Evolutionary conservation across 1,139 yeast species (phyloP).

Genomic region (Protomyces inundatus): DNA sequence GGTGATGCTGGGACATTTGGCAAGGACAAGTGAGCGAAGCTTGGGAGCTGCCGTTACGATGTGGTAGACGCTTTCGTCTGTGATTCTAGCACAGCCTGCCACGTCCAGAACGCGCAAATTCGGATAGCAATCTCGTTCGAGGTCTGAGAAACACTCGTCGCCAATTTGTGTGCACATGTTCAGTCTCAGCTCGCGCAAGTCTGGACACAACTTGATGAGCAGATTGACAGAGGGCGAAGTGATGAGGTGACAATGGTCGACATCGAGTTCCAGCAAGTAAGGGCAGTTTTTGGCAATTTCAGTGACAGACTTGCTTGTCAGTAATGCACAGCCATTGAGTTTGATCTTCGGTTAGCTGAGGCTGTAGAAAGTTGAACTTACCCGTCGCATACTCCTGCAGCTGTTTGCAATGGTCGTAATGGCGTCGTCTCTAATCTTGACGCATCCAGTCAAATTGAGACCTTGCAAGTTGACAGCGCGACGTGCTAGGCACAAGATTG

Average conservation of each 20-base stretch:
- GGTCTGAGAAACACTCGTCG: slow-evolving; percentile 5
- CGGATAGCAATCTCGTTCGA: slow-evolving; percentile 9
- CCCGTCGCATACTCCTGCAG: slow-evolving; percentile 72
- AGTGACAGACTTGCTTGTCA: slow-evolving; percentile 64
- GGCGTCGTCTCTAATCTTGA: slow-evolving; percentile 59
- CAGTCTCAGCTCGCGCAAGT: slow-evolving; percentile 75
- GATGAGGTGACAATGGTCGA: slow-evolving; percentile 74
- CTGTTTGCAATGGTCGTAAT: slow-evolving; percentile 54
- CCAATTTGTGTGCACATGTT: slow-evolving; percentile 26
- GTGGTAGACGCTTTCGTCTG: slow-evolving; percentile 71
- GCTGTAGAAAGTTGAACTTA: background rate
- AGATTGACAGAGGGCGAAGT: slow-evolving; percentile 57
- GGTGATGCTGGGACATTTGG: slow-evolving; percentile 83
- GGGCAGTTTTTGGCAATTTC: slow-evolving; percentile 66
- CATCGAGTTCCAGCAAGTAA: slow-evolving; percentile 79
- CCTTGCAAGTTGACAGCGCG: slow-evolving; percentile 81
- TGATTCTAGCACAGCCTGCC: slow-evolving; percentile 74
- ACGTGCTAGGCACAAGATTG: slow-evolving; percentile 62
- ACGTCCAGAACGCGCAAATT: slow-evolving; percentile 70
- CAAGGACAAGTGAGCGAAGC: slow-evolving; percentile 76
- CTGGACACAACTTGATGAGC: slow-evolving; percentile 62
- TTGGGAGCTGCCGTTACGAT: slow-evolving; percentile 76
- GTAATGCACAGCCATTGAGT: slow-evolving; percentile 62
- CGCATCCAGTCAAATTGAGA: slow-evolving; percentile 81
- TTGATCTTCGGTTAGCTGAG: slow-evolving; percentile 45